Base-by-base conservation (phyloP, 352 stramenopile species). In the Pythium volutum region DNA sequence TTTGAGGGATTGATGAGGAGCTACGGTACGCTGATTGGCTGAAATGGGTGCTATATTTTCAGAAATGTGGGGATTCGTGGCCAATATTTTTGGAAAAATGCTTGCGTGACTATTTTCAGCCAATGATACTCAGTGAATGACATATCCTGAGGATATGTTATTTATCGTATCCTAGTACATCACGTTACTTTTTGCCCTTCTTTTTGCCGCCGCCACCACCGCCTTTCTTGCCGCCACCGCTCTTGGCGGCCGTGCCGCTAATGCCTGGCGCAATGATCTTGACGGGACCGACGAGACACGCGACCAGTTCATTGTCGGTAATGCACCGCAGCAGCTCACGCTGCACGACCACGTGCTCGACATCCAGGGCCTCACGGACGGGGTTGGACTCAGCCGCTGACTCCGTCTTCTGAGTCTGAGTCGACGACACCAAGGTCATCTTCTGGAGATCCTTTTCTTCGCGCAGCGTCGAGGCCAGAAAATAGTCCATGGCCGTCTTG, bases 321-420 rank as follows among this genome's bases (percentile, higher is more conserved):
- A 98, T 87, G 57, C 69, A 89, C 41, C 93, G 93, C 70, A 97
- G 91, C 23, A 97, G 81, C 67, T 95, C 87, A 34, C 87, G 88
- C 73, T 97, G 87, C 54, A 85, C 74, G 38, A 87, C 59, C 33
- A 88, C 23, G 20, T 78, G 80, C 47, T 91, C 85, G 48, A 89
- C 72, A 27, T 88, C 33, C 6, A 75, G 64, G 4, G 87, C 70
- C 8, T 81, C 66, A n/a, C 55, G 54, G 8, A 64, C 67, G 26
- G 68, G 31, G 5, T 66, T 45, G 15, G 27, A 23, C 20, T 31
- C 47, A 4, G 48, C 9, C 34, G n/a, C n/a, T n/a, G 46, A 33
- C 29, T 33, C 45, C 12, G 25, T 29, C 22, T 20, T 41, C 31
- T 39, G 31, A 16, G 23, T 23, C 41, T 55, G 23, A 11, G 48